Conservation (phyloP, 257 asterid genomes). For the Ajuga chamaepitys region DNA sequence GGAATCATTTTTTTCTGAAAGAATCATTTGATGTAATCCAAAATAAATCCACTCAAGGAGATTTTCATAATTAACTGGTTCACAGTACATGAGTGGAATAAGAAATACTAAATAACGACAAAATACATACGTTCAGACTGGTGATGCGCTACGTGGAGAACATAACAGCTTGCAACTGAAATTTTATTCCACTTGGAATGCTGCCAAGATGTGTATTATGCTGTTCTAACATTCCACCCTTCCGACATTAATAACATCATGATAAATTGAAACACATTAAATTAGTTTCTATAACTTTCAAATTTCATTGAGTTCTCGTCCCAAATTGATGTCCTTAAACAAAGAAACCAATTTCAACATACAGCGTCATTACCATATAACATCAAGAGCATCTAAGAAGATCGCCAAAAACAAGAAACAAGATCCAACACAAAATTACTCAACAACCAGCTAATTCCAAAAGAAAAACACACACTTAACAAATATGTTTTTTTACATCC, state of each 20-base stretch:
- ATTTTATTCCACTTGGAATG: background rate
- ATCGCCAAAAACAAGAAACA: background rate
- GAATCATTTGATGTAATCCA: background rate
- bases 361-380: background rate
- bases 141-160: background rate
- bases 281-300: background rate
- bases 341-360: background rate
- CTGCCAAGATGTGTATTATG: background rate
- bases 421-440: background rate
- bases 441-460: background rate
- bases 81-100: background rate
- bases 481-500: no score
- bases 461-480: background rate
- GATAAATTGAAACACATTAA: background rate
- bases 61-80: background rate
- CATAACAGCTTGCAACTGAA: background rate
- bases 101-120: background rate
- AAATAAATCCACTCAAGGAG: background rate
- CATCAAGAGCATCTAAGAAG: background rate
- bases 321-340: background rate
- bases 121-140: background rate
- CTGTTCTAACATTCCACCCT: background rate
- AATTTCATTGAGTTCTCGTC: background rate
- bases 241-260: background rate
- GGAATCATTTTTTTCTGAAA: no score